These are phyloP conservation scores for Boletus tomentosulus DNA, from an alignment of 768 basidiomycete genomes.

Conservation along the genomic window DNA sequence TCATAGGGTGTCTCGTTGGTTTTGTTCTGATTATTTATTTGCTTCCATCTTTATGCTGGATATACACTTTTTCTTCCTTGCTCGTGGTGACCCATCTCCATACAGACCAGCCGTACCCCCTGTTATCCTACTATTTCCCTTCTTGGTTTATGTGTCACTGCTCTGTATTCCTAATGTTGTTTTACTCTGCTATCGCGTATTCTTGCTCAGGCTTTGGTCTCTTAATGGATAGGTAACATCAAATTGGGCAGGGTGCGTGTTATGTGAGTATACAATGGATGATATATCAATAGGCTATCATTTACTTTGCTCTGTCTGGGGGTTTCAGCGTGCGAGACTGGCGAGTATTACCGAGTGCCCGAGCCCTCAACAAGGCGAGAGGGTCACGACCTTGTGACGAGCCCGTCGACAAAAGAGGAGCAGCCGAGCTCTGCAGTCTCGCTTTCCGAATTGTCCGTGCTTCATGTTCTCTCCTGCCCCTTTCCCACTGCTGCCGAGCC, in stretches of 20 bases:
- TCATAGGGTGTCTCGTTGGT: slow-evolving; percentile 27
- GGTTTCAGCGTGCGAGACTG: slow-evolving; percentile 29
- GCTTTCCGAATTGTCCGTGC: slow-evolving; percentile 48
- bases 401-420: slow-evolving; percentile 17
- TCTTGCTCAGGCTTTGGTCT: slow-evolving; percentile 35
- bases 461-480: slow-evolving; percentile 45
- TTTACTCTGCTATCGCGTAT: slow-evolving; percentile 52
- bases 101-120: slow-evolving; percentile 18
- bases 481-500: slow-evolving; percentile 62
- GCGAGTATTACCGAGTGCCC: slow-evolving; percentile 54
- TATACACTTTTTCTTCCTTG: slow-evolving; percentile 28
- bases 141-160: slow-evolving; percentile 41
- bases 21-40: slow-evolving; percentile 36
- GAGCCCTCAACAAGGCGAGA: slow-evolving; percentile 45
- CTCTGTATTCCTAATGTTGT: slow-evolving; percentile 61
- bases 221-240: slow-evolving; percentile 27
- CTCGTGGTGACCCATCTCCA: slow-evolving; percentile 20
- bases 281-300: not conserved
- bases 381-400: slow-evolving; percentile 28
- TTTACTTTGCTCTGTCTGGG: slow-evolving; percentile 20
- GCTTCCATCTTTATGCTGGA: slow-evolving; percentile 42
- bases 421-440: slow-evolving; percentile 33
- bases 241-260: slow-evolving; percentile 10
- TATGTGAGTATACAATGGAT: slow-evolving; percentile 11
- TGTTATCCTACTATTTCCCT: slow-evolving; percentile 37